phyloP scores from a whole-genome alignment of 305 asterid genomes.

The Nicotiana rustica region DNA sequence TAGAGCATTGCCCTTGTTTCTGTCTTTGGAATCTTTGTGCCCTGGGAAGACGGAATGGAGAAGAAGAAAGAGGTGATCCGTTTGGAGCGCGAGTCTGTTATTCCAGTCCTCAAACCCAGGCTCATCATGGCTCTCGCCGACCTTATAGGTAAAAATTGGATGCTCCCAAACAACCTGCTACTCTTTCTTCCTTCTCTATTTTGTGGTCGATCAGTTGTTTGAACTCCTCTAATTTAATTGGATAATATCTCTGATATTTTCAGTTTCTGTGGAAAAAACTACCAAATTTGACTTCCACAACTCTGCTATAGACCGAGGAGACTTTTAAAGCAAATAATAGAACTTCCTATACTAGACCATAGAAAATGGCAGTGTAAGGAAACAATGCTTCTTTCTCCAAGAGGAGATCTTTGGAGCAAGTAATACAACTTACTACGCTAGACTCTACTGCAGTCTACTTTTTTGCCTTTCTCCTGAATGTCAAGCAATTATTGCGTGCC shows the following conservation, averaged over 20 bases:
- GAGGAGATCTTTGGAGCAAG: neutral
- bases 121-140: conserved; percentile 86
- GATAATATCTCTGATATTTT: neutral
- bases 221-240: neutral
- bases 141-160: conserved; percentile 70
- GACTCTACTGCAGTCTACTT: neutral
- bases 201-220: too few relatives aligned
- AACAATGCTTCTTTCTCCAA: neutral
- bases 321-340: too few relatives aligned
- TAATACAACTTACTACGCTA: neutral
- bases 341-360: too few relatives aligned
- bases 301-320: neutral
- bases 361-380: neutral
- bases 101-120: conserved; percentile 95
- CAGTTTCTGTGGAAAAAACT: neutral
- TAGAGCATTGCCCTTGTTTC: neutral
- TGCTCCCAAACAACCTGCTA: neutral
- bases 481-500: neutral
- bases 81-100: conserved; percentile 89
- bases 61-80: conserved; percentile 77
- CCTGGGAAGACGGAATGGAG: conserved; percentile 32
- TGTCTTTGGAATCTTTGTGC: conserved; percentile 28
- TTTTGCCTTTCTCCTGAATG: neutral
- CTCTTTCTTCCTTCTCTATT: too few relatives aligned
- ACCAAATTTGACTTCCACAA: neutral